These are phyloP conservation scores for Trypanosoma scelopori DNA, from an alignment of 208 protist species.

Conservation along the genomic window DNA sequence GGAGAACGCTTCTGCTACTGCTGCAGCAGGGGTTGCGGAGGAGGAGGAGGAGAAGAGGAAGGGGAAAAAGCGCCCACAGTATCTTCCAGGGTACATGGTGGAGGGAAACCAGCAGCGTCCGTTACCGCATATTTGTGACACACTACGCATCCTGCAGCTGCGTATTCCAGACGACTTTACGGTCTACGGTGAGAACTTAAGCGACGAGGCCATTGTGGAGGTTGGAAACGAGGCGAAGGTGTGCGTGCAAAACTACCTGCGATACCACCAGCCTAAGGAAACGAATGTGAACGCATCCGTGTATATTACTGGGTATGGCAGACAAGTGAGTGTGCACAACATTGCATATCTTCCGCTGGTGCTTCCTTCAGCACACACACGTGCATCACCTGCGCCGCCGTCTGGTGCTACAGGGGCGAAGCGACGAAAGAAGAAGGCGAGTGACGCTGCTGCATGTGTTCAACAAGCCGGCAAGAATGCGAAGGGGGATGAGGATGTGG, in stretches of 20 bases:
- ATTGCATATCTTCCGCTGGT: constrained; percentile 69
- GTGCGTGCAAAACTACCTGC: constrained; percentile 69
- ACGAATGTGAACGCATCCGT: constrained; percentile 34
- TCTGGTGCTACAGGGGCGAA: neutral
- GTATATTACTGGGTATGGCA: constrained; percentile 56
- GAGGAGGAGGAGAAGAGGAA: neutral
- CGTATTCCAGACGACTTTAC: constrained; percentile 64
- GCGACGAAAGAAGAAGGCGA: constrained; percentile 15
- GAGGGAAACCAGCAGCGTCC: constrained; percentile 58
- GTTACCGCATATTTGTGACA: constrained; percentile 51
- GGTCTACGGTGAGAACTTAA: constrained; percentile 37
- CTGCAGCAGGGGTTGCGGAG: too few relatives aligned
- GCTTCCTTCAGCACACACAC: constrained; percentile 2
- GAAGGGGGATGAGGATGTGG: neutral
- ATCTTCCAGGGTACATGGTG: constrained; percentile 66
- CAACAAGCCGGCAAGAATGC: neutral
- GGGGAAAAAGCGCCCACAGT: constrained; percentile 20
- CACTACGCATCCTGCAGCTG: constrained; percentile 45
- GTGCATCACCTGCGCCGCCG: too few relatives aligned
- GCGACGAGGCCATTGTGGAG: constrained; percentile 36
- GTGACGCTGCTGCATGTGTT: neutral
- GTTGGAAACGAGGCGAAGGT: constrained; percentile 54
- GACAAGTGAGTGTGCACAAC: constrained; percentile 55
- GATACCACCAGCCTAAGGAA: constrained; percentile 19
- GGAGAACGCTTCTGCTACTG: neutral